These are phyloP conservation scores for Dendrobium nobile DNA, from an alignment of 106 monocot genomes.

Conservation along the genomic window DNA sequence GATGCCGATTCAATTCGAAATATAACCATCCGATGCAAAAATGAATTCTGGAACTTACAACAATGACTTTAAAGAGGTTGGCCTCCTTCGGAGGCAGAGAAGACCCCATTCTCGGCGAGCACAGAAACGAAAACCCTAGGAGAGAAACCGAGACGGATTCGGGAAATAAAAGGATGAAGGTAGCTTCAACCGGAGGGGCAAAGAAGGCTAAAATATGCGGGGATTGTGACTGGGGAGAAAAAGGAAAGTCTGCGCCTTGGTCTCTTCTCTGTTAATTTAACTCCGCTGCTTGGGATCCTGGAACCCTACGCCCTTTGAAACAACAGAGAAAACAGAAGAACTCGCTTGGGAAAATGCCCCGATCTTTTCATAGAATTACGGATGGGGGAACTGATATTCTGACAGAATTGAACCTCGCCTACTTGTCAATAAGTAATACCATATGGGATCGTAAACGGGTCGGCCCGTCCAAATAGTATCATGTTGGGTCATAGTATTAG, in stretches of 20 bases:
- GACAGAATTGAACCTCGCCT: no score
- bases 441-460: no score
- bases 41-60: slow-evolving; percentile 40
- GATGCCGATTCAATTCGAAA: neutral
- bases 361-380: neutral
- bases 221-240: neutral
- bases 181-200: neutral
- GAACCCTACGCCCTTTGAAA: slow-evolving; percentile 6
- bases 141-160: neutral
- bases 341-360: neutral
- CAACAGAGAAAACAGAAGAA: neutral
- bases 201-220: neutral
- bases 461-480: no score
- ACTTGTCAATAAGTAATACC: no score
- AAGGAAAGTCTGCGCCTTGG: neutral
- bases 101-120: slow-evolving; percentile 33
- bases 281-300: slow-evolving; percentile 2
- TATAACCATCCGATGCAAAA: neutral
- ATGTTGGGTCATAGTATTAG: no score
- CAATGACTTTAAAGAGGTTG: slow-evolving; percentile 99
- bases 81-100: slow-evolving; percentile 84
- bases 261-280: neutral
- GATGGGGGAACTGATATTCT: neutral
- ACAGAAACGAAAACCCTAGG: neutral
- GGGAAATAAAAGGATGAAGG: neutral